Evolutionary conservation across 768 basidiomycete genomes (phyloP), one percentile per base, ranked within the genome.

Genomic region (Phylloporus arenicola): DNA sequence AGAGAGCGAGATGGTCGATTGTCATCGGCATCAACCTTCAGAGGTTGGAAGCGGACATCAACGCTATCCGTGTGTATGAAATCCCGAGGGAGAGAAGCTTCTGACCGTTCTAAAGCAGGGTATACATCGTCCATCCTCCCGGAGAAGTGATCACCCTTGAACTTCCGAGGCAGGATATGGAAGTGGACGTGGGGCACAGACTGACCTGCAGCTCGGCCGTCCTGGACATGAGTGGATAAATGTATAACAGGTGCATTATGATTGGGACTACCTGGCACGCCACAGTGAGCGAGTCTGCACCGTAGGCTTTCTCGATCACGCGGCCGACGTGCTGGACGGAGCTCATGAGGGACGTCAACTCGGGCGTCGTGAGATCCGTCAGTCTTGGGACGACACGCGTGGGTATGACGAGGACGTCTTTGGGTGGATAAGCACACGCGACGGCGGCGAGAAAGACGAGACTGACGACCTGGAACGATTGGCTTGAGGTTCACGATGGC

Each of bases 401-500:
- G 17, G 83, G 80, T 14, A 82, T 60, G 45, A 85, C 79, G 38
- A 85, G 77, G 14, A 85, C 83, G 64, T 84, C 83, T 84, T 60
- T 30, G 27, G 8, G 34, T 22, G 27, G 30, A 24, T 64, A 52
- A 55, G 59, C 3, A 24, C 17, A 27, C 1, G 29, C 1, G 5
- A 8, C 11, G 1, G 20, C 6, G 20, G 19, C 19, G 12, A 22
- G 27, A 24, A n/a, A 3, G 9, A 29, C 11, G 5, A 20, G 35
- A 79, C 90, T 71, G 68, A 98, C 95, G 93, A 43, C 93, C 93
- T 35, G 92, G 92, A 9, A 94, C 82, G 57, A 96, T 84, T 1
- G 94, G 95, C 60, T 92, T 96, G 53, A 96, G 80, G 65, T 98
- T 98, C 41, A 97, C 94, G 54, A 96, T 86, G 2, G 89, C 95